Evolutionary conservation across 495 filamentous ascomycete species (phyloP).

Genomic region (Entonaema liquescens): DNA sequence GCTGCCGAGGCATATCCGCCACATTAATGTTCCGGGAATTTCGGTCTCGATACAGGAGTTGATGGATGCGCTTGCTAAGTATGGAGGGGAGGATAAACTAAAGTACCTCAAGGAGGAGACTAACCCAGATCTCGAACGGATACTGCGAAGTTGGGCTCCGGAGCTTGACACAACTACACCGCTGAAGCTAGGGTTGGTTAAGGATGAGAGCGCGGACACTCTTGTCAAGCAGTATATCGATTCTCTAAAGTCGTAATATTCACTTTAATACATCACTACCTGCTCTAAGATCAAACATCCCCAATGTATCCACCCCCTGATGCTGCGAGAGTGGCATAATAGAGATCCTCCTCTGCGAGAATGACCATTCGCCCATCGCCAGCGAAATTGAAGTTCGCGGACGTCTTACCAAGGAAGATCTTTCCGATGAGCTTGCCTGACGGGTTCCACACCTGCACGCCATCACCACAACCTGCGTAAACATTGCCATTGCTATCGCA

Average conservation of each 20-base stretch:
- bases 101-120: constrained; percentile 70
- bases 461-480: constrained; percentile 67
- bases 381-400: constrained; percentile 67
- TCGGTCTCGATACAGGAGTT: constrained; percentile 77
- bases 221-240: constrained; percentile 62
- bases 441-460: constrained; percentile 68
- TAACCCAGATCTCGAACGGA: constrained; percentile 71
- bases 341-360: constrained; percentile 58
- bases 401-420: constrained; percentile 56
- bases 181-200: constrained; percentile 65
- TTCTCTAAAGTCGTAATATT: constrained; percentile 43
- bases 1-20: constrained; percentile 65
- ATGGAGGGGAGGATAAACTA: constrained; percentile 74
- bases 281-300: background rate
- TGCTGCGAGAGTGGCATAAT: constrained; percentile 57
- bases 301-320: constrained; percentile 47
- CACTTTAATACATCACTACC: no score
- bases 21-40: constrained; percentile 78
- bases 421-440: constrained; percentile 67
- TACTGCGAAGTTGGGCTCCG: constrained; percentile 78
- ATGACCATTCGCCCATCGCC: constrained; percentile 63
- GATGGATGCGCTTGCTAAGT: constrained; percentile 73
- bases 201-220: constrained; percentile 66
- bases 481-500: constrained; percentile 67
- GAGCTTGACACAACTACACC: constrained; percentile 69